These are phyloP conservation scores for Acacia pycnantha DNA, from an alignment of 331 rosid species.

Conservation along the genomic window DNA sequence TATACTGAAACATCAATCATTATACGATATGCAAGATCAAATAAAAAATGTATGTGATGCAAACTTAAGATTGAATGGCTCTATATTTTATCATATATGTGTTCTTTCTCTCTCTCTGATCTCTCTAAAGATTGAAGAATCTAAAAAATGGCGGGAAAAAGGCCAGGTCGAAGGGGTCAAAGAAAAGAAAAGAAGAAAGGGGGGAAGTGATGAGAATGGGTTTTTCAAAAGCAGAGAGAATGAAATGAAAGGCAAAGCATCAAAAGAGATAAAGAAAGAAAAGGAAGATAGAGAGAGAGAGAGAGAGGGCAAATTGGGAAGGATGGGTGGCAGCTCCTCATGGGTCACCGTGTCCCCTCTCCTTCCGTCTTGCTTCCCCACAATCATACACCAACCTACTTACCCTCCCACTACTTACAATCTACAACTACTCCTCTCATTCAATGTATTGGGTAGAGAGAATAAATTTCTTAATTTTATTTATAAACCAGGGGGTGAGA, in stretches of 20 bases:
- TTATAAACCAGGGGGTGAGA: no score
- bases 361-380: constrained; percentile 42
- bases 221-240: constrained; percentile 3
- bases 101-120: neutral
- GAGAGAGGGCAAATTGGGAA: neutral
- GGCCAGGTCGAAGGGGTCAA: neutral
- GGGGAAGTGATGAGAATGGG: neutral
- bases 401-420: neutral
- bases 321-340: neutral
- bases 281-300: neutral
- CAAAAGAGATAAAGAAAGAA: neutral
- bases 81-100: neutral
- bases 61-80: neutral
- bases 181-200: neutral
- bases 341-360: constrained; percentile 42
- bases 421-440: neutral
- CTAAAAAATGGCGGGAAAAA: constrained; percentile 21
- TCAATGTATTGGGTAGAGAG: no score
- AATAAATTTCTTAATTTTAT: no score
- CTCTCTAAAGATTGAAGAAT: neutral
- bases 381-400: constrained; percentile 29
- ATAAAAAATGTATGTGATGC: neutral
- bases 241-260: constrained; percentile 5
- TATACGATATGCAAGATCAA: neutral
- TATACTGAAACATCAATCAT: neutral